Evolutionary conservation across 805 yeast genomes (phyloP).

Genomic region (Candida golubevii): DNA sequence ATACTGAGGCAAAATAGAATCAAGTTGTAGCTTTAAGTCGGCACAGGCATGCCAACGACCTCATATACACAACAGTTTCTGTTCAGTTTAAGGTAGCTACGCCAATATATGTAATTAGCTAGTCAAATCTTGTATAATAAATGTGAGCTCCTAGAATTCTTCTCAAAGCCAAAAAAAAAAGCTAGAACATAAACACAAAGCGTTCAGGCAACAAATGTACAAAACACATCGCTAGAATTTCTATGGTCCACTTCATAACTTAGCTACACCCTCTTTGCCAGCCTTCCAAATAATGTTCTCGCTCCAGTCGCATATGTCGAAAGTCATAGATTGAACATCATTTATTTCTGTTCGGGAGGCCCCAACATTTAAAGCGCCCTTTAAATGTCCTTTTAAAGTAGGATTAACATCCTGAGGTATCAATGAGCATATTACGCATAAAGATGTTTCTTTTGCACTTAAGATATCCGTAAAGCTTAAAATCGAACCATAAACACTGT

Average conservation of each 20-base stretch:
- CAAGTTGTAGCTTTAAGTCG: conserved; percentile 24
- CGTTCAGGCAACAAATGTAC: too few relatives aligned
- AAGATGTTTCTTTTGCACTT: conserved; percentile 63
- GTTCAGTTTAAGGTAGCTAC: too few relatives aligned
- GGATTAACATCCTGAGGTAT: conserved; percentile 94
- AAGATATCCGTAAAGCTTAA: conserved; percentile 65
- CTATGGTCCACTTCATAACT: conserved; percentile 27
- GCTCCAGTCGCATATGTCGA: conserved; percentile 68
- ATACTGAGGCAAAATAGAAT: conserved; percentile 65
- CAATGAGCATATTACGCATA: conserved; percentile 72
- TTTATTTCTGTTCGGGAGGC: conserved; percentile 59
- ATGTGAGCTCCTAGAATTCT: too few relatives aligned
- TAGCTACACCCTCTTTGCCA: conserved; percentile 57
- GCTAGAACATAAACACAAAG: background rate
- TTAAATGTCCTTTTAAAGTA: conserved; percentile 84
- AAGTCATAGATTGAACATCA: conserved; percentile 56
- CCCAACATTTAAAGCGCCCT: conserved; percentile 81
- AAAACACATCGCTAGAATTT: too few relatives aligned
- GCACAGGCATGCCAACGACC: too few relatives aligned
- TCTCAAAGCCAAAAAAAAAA: too few relatives aligned
- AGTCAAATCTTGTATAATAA: too few relatives aligned
- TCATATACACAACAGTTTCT: too few relatives aligned
- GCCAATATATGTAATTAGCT: too few relatives aligned
- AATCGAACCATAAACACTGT: conserved; percentile 73
- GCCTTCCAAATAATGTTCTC: conserved; percentile 47